Base-by-base conservation (phyloP, 306 rosid species). In the Castanospermum australe region DNA sequence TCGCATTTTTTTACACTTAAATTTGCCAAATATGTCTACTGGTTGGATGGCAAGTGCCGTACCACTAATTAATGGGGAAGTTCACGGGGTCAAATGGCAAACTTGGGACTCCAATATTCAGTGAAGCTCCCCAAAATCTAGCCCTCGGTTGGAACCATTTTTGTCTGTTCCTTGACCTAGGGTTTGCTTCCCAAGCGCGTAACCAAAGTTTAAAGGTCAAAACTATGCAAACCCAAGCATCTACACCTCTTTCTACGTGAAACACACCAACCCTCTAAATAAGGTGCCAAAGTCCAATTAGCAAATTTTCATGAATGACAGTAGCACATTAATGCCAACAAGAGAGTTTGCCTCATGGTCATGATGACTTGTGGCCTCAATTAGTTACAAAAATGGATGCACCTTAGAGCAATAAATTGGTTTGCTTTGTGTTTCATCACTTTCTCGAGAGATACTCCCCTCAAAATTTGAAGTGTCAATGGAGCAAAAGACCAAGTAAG, bases 71-170 rank as follows among this genome's bases (percentile, higher is more conserved):
- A 86, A 85, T 87, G 87, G 62, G 9, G 38, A n/a, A 52, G 52
- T 52, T 64, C 48, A 80, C 11, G 0, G 81, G 80, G 92, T 89
- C 93, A 92, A 89, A 83, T 81, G 83, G 57, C 47, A 75, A 87
- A 87, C 90, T 90, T 85, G 88, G 94, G 85, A 90, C 85, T 88
- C 88, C 76, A 90, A 94, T n/a, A 89, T 81, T 88, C 82, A 87
- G 85, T 89, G 92, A 86, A 90, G 87, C 72, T 89, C 90, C 95
- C 90, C 81, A 71, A 92, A 86, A 85, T 84, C 76, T 45, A 88
- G 87, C 90, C 90, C 98, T 92, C 90, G 96, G 85, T 90, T 92
- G 78, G 83, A 83, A 84, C 93, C 92, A 88, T 68, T 67, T 86
- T 81, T 91, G 96, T 93, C 96, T 84, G 84, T 84, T 84, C 62